Evolutionary conservation across 2,329 filamentous ascomycete genomes (phyloP).

Genomic region (Paramyrothecium roridum): DNA sequence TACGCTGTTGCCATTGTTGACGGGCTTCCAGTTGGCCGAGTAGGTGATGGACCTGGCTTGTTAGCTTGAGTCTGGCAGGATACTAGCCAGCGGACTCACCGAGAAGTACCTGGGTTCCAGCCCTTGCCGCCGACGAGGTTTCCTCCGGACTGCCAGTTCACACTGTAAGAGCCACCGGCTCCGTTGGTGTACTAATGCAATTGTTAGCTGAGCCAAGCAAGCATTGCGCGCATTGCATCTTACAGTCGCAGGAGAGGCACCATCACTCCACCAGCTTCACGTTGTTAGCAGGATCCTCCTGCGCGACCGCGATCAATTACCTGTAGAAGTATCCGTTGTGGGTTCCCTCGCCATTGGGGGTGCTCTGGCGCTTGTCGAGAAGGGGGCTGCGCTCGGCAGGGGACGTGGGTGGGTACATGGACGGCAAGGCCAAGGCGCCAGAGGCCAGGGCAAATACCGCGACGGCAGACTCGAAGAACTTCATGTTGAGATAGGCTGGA

Average conservation of each 20-base stretch:
- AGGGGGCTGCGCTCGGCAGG: not conserved
- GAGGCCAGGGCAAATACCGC: not conserved
- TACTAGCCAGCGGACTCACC: conserved; percentile 30
- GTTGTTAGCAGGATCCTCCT: too few relatives aligned
- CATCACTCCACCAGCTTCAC: not conserved
- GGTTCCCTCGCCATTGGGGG: conserved; percentile 1
- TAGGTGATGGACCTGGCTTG: conserved; percentile 17
- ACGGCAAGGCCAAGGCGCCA: not conserved
- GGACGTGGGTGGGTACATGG: not conserved
- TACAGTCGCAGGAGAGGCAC: not conserved
- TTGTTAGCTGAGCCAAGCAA: not conserved
- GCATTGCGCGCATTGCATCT: not conserved
- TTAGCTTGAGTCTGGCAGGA: too few relatives aligned
- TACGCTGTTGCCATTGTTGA: conserved; percentile 23
- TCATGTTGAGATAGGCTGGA: not conserved
- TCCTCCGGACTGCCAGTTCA: conserved; percentile 39
- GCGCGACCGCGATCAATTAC: not conserved
- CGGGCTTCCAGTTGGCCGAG: conserved; percentile 21
- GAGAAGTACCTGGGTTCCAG: conserved; percentile 48
- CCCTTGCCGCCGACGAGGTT: conserved; percentile 58
- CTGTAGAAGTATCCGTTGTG: not conserved
- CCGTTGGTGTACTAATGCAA: conserved; percentile 32
- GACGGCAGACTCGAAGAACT: not conserved
- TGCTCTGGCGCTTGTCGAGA: not conserved
- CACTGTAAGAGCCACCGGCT: conserved; percentile 33